These are phyloP conservation scores for Hypoxylon sp. DNA, from an alignment of 2,329 filamentous ascomycete species.

Conservation along the genomic window DNA sequence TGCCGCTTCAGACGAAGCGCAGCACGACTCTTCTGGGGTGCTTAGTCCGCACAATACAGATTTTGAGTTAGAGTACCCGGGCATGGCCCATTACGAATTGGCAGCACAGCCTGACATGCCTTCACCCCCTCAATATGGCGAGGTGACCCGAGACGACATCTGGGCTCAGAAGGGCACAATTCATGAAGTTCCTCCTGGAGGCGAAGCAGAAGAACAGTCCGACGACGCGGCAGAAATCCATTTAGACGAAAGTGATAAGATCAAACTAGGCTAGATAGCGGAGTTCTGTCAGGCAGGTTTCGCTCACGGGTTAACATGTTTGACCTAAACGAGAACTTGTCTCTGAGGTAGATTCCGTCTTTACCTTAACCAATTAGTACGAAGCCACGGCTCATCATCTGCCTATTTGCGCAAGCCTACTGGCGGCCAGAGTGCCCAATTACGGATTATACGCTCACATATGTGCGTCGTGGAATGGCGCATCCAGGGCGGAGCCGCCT, in stretches of 20 bases:
- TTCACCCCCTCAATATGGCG: slow-evolving; percentile 35
- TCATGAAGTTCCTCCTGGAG: slow-evolving; percentile 56
- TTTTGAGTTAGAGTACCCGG: slow-evolving; percentile 46
- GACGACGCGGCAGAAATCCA: slow-evolving; percentile 65
- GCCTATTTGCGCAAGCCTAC: not conserved
- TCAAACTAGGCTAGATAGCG: slow-evolving; percentile 42
- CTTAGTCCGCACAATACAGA: slow-evolving; percentile 44
- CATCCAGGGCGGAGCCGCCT: not conserved
- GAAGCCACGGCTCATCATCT: not conserved
- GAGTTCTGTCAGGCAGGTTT: not conserved
- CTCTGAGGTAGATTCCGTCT: not conserved
- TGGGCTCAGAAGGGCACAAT: slow-evolving; percentile 56
- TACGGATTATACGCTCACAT: slow-evolving; percentile 6
- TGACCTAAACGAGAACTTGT: not conserved
- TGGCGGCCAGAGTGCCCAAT: not conserved
- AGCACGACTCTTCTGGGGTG: slow-evolving; percentile 54
- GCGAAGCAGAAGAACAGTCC: slow-evolving; percentile 54
- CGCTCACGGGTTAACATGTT: not conserved
- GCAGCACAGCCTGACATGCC: slow-evolving; percentile 39
- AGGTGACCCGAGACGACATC: slow-evolving; percentile 47
- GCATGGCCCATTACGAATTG: slow-evolving; percentile 50
- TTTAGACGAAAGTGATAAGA: slow-evolving; percentile 58
- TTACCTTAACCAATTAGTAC: not conserved
- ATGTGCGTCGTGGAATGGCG: not conserved
- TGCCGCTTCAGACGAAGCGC: slow-evolving; percentile 55